These are phyloP conservation scores for Raphanus sativus DNA, from an alignment of 345 rosid species.

Conservation along the genomic window DNA sequence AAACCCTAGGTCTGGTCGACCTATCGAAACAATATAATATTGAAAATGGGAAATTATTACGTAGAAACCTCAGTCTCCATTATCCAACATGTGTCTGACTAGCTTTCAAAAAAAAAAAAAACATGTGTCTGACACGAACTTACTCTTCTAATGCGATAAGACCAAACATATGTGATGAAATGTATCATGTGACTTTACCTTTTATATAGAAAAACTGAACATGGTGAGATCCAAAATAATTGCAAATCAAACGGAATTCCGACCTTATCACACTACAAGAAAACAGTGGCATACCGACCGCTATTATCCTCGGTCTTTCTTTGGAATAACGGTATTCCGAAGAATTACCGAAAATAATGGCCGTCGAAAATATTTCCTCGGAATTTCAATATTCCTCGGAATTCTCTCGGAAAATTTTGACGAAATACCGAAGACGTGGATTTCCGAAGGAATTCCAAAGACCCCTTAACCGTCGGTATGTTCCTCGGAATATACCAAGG, in stretches of 20 bases:
- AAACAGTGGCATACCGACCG: no score
- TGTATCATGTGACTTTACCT: constrained; percentile 3
- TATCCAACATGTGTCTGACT: constrained; percentile 22
- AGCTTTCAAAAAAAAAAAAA: no score
- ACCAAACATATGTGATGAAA: constrained; percentile 5
- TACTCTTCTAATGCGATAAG: constrained; percentile 15
- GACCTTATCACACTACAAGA: neutral
- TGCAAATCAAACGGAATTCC: neutral
- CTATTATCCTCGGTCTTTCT: no score
- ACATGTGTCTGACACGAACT: constrained; percentile 25
- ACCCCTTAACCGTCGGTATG: no score
- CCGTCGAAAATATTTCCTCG: no score
- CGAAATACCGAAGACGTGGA: no score
- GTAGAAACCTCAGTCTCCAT: neutral
- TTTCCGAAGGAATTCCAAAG: no score
- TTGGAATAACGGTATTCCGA: no score
- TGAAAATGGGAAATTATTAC: neutral
- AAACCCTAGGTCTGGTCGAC: neutral
- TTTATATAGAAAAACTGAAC: neutral
- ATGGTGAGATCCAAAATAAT: constrained; percentile 1
- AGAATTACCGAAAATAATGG: no score
- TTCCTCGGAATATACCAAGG: no score
- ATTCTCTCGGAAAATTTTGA: no score
- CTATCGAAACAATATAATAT: neutral
- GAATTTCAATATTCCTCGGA: no score